These are phyloP conservation scores for Leccinum subfulvum DNA, from an alignment of 1,284 basidiomycete species.

Conservation along the genomic window DNA sequence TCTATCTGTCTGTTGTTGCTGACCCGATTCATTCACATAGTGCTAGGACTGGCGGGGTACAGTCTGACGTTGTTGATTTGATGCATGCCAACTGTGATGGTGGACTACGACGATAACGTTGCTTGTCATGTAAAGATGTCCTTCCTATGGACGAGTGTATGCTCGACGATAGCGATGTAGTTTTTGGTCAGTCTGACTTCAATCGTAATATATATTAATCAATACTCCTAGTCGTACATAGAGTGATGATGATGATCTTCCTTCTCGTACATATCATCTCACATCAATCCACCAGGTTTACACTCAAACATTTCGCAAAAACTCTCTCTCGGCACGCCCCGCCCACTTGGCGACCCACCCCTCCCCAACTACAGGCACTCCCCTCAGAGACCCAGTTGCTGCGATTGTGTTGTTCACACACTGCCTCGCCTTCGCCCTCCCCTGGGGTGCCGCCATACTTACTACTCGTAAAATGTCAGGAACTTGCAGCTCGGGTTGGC, in stretches of 20 bases:
- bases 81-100: not conserved
- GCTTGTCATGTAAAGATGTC: not conserved
- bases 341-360: not conserved
- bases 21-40: slow-evolving; percentile 27
- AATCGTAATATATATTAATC: not conserved
- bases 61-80: slow-evolving; percentile 34
- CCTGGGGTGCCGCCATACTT: slow-evolving; percentile 21
- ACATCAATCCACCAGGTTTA: not conserved
- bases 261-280: not conserved
- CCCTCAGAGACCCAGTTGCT: not conserved
- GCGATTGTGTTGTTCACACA: slow-evolving; percentile 25
- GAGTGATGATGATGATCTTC: not conserved
- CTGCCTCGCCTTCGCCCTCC: slow-evolving; percentile 14
- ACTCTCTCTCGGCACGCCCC: too few relatives aligned
- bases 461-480: slow-evolving; percentile 39
- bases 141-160: not conserved
- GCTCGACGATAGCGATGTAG: not conserved
- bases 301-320: not conserved
- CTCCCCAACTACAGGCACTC: not conserved
- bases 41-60: slow-evolving; percentile 44
- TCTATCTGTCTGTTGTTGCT: not conserved
- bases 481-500: slow-evolving; percentile 51
- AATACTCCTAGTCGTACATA: too few relatives aligned
- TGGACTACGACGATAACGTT: not conserved
- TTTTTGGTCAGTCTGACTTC: not conserved